These are phyloP conservation scores for Hevea brasiliensis DNA, from an alignment of 345 rosid species.

Conservation along the genomic window DNA sequence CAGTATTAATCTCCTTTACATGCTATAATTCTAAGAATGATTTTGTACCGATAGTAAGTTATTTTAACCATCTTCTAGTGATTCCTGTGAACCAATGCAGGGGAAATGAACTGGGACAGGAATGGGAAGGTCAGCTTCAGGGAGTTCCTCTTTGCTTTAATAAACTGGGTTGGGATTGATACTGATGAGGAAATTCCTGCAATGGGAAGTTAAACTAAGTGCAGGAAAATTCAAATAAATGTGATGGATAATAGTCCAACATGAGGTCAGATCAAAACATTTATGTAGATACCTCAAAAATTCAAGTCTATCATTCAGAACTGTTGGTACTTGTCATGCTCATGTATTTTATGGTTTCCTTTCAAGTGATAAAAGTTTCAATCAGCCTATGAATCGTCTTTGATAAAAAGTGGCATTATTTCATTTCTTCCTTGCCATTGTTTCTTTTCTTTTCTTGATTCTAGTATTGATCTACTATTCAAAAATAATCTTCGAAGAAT, in stretches of 20 bases:
- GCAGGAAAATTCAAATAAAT: neutral
- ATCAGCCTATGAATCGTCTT: neutral
- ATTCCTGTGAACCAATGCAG: conserved; percentile 46
- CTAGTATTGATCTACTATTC: neutral
- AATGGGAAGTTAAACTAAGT: conserved; percentile 12
- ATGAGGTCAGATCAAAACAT: conserved; percentile 27
- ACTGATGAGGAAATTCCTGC: conserved; percentile 33
- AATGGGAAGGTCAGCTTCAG: conserved; percentile 78
- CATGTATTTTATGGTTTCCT: conserved; percentile 8
- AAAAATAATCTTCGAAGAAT: neutral
- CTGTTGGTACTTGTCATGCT: conserved; percentile 8
- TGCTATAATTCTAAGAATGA: neutral
- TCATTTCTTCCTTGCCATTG: neutral
- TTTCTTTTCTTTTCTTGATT: neutral
- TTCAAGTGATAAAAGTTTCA: conserved; percentile 5
- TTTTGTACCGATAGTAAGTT: neutral
- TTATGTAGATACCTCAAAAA: conserved; percentile 12
- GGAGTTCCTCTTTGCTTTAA: conserved; percentile 72
- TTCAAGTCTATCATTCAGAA: neutral
- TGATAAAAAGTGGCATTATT: neutral
- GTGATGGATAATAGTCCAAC: neutral
- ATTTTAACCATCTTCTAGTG: conserved; percentile 11
- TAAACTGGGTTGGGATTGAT: conserved; percentile 77
- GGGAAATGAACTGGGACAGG: conserved; percentile 88
- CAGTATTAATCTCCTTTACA: conserved; percentile 40